phyloP scores from a whole-genome alignment of 768 basidiomycete genomes.

The Pleurotus tuoliensis region DNA sequence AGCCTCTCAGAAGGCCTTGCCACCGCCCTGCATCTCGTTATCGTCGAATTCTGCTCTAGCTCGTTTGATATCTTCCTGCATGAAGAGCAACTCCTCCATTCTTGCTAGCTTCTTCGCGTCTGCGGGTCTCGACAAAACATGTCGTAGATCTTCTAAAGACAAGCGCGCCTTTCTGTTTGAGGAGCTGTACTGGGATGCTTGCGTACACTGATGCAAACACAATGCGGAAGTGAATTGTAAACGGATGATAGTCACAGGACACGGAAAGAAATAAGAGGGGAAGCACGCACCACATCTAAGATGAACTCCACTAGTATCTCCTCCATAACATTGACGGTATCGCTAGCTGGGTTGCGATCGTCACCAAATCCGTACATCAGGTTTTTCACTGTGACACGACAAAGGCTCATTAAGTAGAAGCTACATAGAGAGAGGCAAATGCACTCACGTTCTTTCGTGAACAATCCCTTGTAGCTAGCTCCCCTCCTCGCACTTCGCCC shows the following conservation, averaged over 20 bases:
- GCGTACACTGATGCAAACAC: constrained; percentile 53
- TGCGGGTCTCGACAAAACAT: constrained; percentile 76
- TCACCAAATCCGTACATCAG: constrained; percentile 96
- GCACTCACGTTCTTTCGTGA: constrained; percentile 75
- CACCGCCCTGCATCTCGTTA: neutral
- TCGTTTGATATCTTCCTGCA: constrained; percentile 92
- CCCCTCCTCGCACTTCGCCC: constrained; percentile 52
- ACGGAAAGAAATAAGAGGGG: neutral
- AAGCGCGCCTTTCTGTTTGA: constrained; percentile 69
- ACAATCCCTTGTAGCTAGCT: constrained; percentile 69
- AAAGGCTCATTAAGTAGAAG: constrained; percentile 4
- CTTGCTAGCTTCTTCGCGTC: constrained; percentile 90
- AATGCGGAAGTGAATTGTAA: neutral
- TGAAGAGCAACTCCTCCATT: constrained; percentile 88
- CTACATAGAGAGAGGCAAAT: neutral
- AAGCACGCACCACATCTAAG: constrained; percentile 72
- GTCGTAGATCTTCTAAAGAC: constrained; percentile 82
- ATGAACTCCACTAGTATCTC: constrained; percentile 91
- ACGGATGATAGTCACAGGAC: no score
- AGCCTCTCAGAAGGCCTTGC: neutral
- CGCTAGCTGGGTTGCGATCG: constrained; percentile 81
- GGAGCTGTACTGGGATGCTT: constrained; percentile 39
- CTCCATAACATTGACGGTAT: constrained; percentile 90
- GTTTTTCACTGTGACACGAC: constrained; percentile 55
- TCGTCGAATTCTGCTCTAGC: constrained; percentile 76